Evolutionary conservation across 306 rosid genomes (phyloP).

Genomic region (Begonia fuchsioides): DNA sequence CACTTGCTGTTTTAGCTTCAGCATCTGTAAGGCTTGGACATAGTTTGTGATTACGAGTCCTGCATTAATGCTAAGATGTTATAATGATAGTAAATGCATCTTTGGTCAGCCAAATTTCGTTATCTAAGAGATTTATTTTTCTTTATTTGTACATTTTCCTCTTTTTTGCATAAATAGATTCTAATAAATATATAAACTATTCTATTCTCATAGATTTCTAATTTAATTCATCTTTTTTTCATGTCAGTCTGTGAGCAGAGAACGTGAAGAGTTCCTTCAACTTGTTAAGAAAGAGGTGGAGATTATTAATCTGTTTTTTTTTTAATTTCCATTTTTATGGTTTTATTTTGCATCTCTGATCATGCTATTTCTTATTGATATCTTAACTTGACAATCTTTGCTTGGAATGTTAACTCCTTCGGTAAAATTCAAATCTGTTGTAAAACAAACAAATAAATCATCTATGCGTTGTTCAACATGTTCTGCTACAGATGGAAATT

Average conservation of each 20-base stretch:
- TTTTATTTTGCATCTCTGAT: not conserved
- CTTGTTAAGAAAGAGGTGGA: slow-evolving; percentile 91
- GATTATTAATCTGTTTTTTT: not conserved
- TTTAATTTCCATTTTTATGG: too few relatives aligned
- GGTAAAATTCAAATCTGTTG: too few relatives aligned
- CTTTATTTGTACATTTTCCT: not conserved
- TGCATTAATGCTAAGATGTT: too few relatives aligned
- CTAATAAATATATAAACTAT: too few relatives aligned
- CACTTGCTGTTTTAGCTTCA: slow-evolving; percentile 90
- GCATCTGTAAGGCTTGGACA: slow-evolving; percentile 69
- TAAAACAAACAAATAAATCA: too few relatives aligned
- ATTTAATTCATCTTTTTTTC: slow-evolving; percentile 9
- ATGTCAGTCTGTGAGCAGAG: slow-evolving; percentile 82
- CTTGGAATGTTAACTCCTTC: too few relatives aligned
- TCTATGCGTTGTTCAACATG: not conserved
- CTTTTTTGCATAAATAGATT: not conserved
- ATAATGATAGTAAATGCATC: too few relatives aligned
- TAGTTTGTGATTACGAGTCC: not conserved
- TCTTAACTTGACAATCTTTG: not conserved
- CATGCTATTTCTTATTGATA: not conserved
- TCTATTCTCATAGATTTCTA: not conserved
- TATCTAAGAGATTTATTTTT: too few relatives aligned
- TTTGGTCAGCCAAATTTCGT: too few relatives aligned
- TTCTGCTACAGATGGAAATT: not conserved
- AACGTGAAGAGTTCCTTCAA: slow-evolving; percentile 85